Base-by-base conservation (phyloP, 371 early-diverging fungal species). In the Circinella umbellata region DNA sequence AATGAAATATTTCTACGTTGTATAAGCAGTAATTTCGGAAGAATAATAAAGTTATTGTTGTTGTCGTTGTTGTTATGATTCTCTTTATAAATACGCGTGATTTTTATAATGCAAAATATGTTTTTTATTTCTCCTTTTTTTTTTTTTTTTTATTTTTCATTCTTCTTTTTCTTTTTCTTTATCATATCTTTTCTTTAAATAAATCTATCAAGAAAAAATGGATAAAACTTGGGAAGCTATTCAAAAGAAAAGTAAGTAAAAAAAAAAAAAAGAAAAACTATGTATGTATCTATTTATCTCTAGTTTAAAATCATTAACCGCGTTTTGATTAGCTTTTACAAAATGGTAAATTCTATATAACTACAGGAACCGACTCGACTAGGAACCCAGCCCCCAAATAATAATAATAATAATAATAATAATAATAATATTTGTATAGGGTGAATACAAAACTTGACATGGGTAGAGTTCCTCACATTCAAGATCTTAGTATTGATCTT, bases 391-490 rank as follows among this genome's bases (percentile, higher is more conserved):
- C n/a, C n/a, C n/a, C n/a, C 8, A 6, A 46, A 14, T 10, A 11
- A 66, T 37, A 34, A 51, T n/a, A 37, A 53, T 47, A 27, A 27
- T 55, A 27, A 47, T 13, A 36, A 35, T 14, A 7, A 27, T 10
- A 18, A 54, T 20, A 17, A 18, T 17, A 34, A 53, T 20, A 18
- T 62, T 14, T 17, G 14, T 88, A 83, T 78, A 96, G 97, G 99
- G 92, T 97, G 57, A 98, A 98, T 81, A 95, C 86, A 63, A 94
- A 98, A 72, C 84, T 99, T 20, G 85, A 85, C 60, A 80, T 85
- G 53, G 84, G 84, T 35, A 79, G 84, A 37, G 78, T 90, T 17
- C 75, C 84, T 14, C 86, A 90, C 62, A 90, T 95, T 62, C 73
- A 84, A 46, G 82, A 94, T 73, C 71, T 94, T 37, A 80, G 86